Conservation (phyloP, 495 filamentous ascomycete species). For the Zalerion maritima region DNA sequence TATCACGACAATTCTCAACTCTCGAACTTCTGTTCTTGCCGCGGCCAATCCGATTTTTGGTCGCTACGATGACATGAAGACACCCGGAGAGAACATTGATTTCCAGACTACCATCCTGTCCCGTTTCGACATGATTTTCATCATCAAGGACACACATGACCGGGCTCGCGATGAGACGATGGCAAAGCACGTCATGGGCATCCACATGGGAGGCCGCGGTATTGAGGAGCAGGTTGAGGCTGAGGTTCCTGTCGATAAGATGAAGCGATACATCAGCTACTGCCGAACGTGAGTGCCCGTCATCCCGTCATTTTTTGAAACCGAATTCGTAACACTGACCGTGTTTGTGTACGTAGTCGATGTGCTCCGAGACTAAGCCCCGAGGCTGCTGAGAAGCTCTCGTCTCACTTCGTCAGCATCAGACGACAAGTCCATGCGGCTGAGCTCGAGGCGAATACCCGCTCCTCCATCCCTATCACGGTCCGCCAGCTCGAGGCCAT, state of each 20-base stretch:
- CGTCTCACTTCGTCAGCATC: conserved; percentile 93
- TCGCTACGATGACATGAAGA: conserved; percentile 95
- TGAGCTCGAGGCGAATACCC: conserved; percentile 72
- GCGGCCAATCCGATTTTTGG: conserved; percentile 97
- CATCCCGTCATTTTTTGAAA: not conserved
- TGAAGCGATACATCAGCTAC: conserved; percentile 97
- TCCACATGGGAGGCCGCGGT: conserved; percentile 86
- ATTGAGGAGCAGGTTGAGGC: conserved; percentile 70
- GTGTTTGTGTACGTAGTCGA: conserved; percentile 43
- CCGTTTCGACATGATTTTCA: conserved; percentile 99
- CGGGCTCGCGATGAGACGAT: conserved; percentile 81
- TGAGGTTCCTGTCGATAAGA: conserved; percentile 85
- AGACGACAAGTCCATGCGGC: conserved; percentile 84
- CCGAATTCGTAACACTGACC: conserved; percentile 20
- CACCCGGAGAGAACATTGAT: conserved; percentile 96
- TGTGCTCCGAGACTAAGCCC: conserved; percentile 87
- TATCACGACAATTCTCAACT: conserved; percentile 97
- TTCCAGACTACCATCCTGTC: conserved; percentile 99
- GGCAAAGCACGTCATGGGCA: conserved; percentile 92
- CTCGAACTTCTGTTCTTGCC: conserved; percentile 85
- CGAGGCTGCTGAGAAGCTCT: conserved; percentile 91
- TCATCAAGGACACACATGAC: conserved; percentile 91
- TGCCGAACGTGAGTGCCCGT: conserved; percentile 64
- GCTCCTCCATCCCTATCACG: conserved; percentile 92
- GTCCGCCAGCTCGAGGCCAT: conserved; percentile 95